Evolutionary conservation across 1,284 basidiomycete genomes (phyloP), one percentile per base, ranked within the genome.

Genomic region (Ceratobasidium sp.): DNA sequence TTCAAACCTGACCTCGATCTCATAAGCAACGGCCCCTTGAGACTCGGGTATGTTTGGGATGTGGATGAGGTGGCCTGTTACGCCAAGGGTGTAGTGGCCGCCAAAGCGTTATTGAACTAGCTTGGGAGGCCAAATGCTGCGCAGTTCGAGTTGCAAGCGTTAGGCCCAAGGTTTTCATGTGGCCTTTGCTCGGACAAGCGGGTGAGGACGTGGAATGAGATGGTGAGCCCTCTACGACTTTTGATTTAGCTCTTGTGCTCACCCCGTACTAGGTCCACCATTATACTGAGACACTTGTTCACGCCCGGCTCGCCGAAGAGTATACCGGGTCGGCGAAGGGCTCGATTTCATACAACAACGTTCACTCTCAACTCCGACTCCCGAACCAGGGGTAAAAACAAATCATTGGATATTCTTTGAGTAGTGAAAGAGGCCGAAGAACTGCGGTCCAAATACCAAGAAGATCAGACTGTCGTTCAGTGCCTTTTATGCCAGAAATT

Each of bases 81-180:
- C 38, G 4, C 55, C 4, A 46, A 73, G 38, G 70, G 41, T 3
- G n/a, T 27, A 23, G 3, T 2, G 20, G 70, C 44, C 0, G 57
- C 70, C 6, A 50, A 62, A 33, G 30, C 44, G 44, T 10, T 73
- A 3, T 41, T 73, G n/a, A 27, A 35, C 10, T 5, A 59, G 23
- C 38, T 73, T 2, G 69, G 57, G 16, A 46, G 27, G 18, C 41
- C 55, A 3, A 41, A 73, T 48, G 69, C 69, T 7, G 30, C 69
- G 8, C 41, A 59, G 6, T 73, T 73, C 33, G 69, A 73, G 57
- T 35, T 73, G 3, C 23, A 38, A 20, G 57, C 55, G 6, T n/a
- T 73, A 10, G 69, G 69, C 3, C 12, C 38, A 16, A 8, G 41
- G 27, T 73, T 73, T 52, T 4, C 52, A 18, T 73, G 70, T 30